These are phyloP conservation scores for Microthlaspi erraticum DNA, from an alignment of 345 rosid species.

Conservation along the genomic window DNA sequence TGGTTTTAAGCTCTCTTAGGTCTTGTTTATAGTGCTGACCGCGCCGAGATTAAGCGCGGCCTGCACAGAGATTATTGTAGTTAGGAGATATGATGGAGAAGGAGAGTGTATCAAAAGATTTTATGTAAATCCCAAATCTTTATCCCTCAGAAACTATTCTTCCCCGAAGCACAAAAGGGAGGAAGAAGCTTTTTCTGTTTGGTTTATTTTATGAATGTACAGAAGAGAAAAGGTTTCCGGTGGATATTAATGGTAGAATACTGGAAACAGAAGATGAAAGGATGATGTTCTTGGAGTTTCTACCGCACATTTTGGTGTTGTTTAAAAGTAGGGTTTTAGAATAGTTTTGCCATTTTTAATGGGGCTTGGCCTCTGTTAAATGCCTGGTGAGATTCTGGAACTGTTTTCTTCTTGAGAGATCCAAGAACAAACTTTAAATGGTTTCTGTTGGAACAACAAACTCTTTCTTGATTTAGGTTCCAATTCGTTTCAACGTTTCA, in stretches of 20 bases:
- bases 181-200: conserved; percentile 33
- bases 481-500: neutral
- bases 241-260: conserved; percentile 26
- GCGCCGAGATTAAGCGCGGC: conserved; percentile 1
- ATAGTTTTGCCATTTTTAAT: conserved; percentile 14
- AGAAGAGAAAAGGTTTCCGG: conserved; percentile 29
- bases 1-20: neutral
- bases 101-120: conserved; percentile 6
- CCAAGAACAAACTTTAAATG: conserved; percentile 5
- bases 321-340: conserved; percentile 27
- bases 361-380: conserved; percentile 14
- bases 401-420: neutral
- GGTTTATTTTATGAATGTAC: conserved; percentile 8
- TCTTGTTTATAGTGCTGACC: conserved; percentile 19
- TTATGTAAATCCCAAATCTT: conserved; percentile 2
- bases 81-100: conserved; percentile 1
- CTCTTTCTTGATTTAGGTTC: conserved; percentile 32
- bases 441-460: conserved; percentile 36
- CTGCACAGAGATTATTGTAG: neutral
- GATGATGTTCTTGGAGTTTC: conserved; percentile 19
- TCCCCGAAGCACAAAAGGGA: conserved; percentile 7
- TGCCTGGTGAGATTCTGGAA: conserved; percentile 19
- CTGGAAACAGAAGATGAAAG: neutral
- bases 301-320: conserved; percentile 20
- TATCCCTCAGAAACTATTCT: conserved; percentile 6